These are phyloP conservation scores for Groenewaldozyma sp. DNA, from an alignment of 1,139 yeast genomes.

Conservation along the genomic window DNA sequence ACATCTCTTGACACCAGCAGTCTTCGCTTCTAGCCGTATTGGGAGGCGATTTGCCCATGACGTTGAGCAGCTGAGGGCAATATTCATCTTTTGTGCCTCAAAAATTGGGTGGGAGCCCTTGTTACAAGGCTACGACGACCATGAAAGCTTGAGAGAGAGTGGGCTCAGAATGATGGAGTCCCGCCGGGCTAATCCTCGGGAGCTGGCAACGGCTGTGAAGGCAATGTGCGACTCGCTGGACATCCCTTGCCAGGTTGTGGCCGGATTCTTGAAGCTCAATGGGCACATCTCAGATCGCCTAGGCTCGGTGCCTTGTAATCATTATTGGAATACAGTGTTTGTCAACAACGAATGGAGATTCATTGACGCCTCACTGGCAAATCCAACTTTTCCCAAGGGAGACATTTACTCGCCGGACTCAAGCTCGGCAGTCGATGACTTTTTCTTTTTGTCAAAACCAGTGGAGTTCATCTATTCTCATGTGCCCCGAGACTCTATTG, in stretches of 20 bases:
- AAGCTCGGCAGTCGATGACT: constrained; percentile 32
- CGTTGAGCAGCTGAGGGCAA: constrained; percentile 50
- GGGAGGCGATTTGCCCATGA: constrained; percentile 36
- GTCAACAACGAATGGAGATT: constrained; percentile 72
- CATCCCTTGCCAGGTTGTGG: constrained; percentile 63
- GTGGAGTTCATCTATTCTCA: constrained; percentile 71
- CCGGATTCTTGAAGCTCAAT: constrained; percentile 80
- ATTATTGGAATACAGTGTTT: constrained; percentile 78
- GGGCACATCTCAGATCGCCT: constrained; percentile 39
- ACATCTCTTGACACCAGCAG: constrained; percentile 35
- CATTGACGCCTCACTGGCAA: constrained; percentile 60
- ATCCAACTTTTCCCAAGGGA: constrained; percentile 39
- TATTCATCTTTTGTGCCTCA: constrained; percentile 50
- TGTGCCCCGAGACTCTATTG: constrained; percentile 65
- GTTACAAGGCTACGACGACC: constrained; percentile 17
- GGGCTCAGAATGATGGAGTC: constrained; percentile 29
- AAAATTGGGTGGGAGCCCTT: constrained; percentile 34
- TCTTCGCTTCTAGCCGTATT: constrained; percentile 39
- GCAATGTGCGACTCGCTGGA: constrained; percentile 63
- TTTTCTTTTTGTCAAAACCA: constrained; percentile 75
- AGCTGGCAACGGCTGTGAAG: constrained; percentile 67
- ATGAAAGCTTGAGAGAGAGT: constrained; percentile 10
- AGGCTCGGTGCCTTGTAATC: constrained; percentile 53
- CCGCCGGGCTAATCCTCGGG: constrained; percentile 56
- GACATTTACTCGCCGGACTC: not conserved